Conservation (phyloP, 495 filamentous ascomycete species). For the Tuber umbilicatum region DNA sequence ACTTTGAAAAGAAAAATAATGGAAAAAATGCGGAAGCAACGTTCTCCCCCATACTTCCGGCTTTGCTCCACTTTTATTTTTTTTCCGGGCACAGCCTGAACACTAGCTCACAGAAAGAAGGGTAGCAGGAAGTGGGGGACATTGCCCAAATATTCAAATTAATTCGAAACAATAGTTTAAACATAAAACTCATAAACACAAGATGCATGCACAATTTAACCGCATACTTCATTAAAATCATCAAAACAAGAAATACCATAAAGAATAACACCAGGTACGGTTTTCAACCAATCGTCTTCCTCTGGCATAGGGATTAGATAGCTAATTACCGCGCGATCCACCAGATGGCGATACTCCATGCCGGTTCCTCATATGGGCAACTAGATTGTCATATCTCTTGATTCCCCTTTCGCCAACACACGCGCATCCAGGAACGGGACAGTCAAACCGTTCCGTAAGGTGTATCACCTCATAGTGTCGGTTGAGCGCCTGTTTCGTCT, state of each 20-base stretch:
- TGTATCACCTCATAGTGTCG: not conserved
- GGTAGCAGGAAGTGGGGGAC: not conserved
- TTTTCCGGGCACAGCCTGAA: not conserved
- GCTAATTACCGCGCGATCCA: not conserved
- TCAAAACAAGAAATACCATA: too few relatives aligned
- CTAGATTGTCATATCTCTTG: constrained; percentile 4
- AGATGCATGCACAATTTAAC: not conserved
- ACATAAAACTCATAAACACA: not conserved
- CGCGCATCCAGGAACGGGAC: not conserved
- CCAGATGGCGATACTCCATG: not conserved
- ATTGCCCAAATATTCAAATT: too few relatives aligned
- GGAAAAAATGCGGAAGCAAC: too few relatives aligned
- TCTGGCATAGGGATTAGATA: too few relatives aligned
- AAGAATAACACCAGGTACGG: not conserved
- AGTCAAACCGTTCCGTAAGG: not conserved
- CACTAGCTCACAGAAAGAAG: not conserved
- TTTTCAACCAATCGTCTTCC: not conserved
- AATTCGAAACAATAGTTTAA: not conserved
- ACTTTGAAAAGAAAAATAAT: too few relatives aligned
- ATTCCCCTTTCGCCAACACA: not conserved
- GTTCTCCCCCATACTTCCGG: not conserved
- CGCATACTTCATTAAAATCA: too few relatives aligned
- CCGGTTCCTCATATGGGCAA: not conserved
- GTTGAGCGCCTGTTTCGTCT: not conserved
- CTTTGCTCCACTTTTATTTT: not conserved